phyloP scores from a whole-genome alignment of 331 rosid genomes.

The Prunus yedoensis region DNA sequence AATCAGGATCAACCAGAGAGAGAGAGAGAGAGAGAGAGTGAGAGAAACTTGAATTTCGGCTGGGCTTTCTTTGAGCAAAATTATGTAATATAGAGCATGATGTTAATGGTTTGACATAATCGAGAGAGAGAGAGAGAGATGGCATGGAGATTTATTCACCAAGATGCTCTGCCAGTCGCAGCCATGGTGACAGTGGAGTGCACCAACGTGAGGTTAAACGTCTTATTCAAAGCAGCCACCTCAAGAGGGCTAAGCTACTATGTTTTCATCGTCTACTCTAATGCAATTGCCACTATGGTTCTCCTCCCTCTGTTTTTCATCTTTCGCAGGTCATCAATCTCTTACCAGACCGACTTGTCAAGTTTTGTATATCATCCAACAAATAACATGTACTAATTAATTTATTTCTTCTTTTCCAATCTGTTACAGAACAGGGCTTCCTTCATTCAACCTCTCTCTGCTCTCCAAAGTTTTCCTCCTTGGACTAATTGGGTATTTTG shows the following conservation, averaged over 20 bases:
- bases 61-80: background rate
- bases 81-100: background rate
- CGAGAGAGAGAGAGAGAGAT: background rate
- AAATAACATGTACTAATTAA: background rate
- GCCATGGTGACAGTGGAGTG: conserved; percentile 48
- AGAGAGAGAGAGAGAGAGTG: no score
- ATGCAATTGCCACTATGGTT: conserved; percentile 17
- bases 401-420: background rate
- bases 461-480: conserved; percentile 41
- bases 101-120: background rate
- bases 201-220: conserved; percentile 39
- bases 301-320: conserved; percentile 26
- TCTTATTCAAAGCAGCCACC: conserved; percentile 49
- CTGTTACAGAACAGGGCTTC: conserved; percentile 44
- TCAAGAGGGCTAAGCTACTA: conserved; percentile 28
- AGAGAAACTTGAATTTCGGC: no score
- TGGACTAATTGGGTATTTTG: conserved; percentile 47
- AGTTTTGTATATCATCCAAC: no score
- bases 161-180: conserved; percentile 26
- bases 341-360: background rate
- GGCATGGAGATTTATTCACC: conserved; percentile 6
- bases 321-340: conserved; percentile 13
- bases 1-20: no score
- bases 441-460: conserved; percentile 39
- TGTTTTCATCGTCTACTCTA: conserved; percentile 26